Base-by-base conservation (phyloP, 805 yeast genomes). In the Lipomyces kockii region DNA sequence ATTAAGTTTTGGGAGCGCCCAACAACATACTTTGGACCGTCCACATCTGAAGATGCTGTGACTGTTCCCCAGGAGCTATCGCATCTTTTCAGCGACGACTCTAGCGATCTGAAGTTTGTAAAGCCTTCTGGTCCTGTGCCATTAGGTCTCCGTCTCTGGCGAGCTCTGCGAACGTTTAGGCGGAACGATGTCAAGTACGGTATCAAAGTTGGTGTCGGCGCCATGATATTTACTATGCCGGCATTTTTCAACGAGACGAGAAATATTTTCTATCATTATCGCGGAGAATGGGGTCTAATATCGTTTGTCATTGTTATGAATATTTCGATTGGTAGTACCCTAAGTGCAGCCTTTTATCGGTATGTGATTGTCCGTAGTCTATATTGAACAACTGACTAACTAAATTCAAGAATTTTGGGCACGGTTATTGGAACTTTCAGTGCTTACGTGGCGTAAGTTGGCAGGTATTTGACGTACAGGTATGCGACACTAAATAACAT, bases 251-350 rank as follows among this genome's bases (percentile, higher is more conserved):
- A 87, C 2, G 74, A 75, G 12, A 85, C 92, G 0, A 81, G 86
- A 61, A 80, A 80, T 7, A 69, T 76, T 0, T 91, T 90, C 72
- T 82, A 80, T 58, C 83, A 81, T 56, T 90, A 91, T 92, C 79
- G 93, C 70, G 89, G 89, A 8, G 97, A 91, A 76, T 91, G 97
- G 97, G 87, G 92, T 0, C 78, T 91, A 49, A 89, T 90, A 27
- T 87, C 92, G 0, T 91, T 86, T 72, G 87, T 91, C 72, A 88
- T 91, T 63, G 89, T 91, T 81, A 90, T 91, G 94, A 90, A 89
- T 72, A 90, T 90, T 74, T 88, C 93, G 0, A 79, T 90, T 5
- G 97, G 97, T 11, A 95, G 96, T 0, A 91, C 97, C 0, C 85
- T 90, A 9, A 66, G 60, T 37, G 60, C 69, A 8, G 62, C 60